These are phyloP conservation scores for Nitzschia sp. DNA, from an alignment of 108 stramenopile genomes.

Conservation along the genomic window DNA sequence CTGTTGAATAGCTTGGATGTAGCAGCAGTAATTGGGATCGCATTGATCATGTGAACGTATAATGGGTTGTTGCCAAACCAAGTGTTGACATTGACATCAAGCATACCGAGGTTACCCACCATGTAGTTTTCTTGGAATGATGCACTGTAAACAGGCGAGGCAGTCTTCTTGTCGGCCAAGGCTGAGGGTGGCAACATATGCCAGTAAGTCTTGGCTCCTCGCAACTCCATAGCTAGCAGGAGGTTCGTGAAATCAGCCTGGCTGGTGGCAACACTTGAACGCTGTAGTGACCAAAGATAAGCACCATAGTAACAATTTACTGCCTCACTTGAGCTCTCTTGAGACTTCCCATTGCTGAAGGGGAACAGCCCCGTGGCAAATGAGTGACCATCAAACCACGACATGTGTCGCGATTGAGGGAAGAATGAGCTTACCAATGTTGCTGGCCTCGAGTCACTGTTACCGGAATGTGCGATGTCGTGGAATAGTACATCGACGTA, in stretches of 20 bases:
- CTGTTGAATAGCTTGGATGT: conserved; percentile 62
- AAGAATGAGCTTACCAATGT: conserved; percentile 51
- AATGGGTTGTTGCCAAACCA: conserved; percentile 79
- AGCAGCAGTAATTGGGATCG: conserved; percentile 77
- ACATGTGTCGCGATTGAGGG: conserved; percentile 75
- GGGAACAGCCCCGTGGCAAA: conserved; percentile 85
- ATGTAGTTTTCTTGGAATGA: conserved; percentile 72
- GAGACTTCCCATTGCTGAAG: conserved; percentile 91
- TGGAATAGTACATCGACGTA: conserved; percentile 71
- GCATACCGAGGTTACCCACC: conserved; percentile 90
- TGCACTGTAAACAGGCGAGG: conserved; percentile 28
- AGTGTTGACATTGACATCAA: conserved; percentile 68
- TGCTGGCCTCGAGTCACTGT: conserved; percentile 37
- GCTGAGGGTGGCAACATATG: conserved; percentile 71
- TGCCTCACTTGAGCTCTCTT: conserved; percentile 96
- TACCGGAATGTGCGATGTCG: conserved; percentile 73
- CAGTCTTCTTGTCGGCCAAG: conserved; percentile 3
- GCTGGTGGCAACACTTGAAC: conserved; percentile 45
- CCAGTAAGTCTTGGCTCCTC: conserved; percentile 87
- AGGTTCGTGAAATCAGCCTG: conserved; percentile 70
- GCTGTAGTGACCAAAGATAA: conserved; percentile 83
- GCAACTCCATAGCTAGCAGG: conserved; percentile 83
- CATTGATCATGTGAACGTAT: conserved; percentile 87
- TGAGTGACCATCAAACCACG: conserved; percentile 89
- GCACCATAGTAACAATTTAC: conserved; percentile 95